Evolutionary conservation across 2,329 filamentous ascomycete species (phyloP).

Genomic region (Botrytis tulipae): DNA sequence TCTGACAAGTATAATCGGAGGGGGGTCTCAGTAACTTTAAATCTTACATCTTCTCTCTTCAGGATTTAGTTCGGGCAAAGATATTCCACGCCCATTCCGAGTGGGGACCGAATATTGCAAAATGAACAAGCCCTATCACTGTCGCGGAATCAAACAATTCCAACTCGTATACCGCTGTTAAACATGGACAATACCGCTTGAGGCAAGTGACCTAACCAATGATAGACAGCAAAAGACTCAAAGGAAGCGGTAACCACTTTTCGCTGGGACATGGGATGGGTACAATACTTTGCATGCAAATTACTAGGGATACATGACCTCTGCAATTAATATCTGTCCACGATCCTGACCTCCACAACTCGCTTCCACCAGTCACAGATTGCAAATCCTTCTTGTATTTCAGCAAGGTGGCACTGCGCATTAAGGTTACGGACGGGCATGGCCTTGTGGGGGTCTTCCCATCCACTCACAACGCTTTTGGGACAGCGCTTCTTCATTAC

Average conservation of each 20-base stretch:
- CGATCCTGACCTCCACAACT: slow-evolving; percentile 1
- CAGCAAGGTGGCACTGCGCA: neutral
- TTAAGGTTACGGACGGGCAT: neutral
- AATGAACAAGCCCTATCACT: slow-evolving; percentile 14
- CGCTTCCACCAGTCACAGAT: slow-evolving; percentile 10
- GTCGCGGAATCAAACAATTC: slow-evolving; percentile 23
- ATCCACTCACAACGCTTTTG: slow-evolving; percentile 19
- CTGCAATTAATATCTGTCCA: slow-evolving; percentile 11
- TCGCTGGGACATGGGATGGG: neutral
- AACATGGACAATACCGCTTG: slow-evolving; percentile 22
- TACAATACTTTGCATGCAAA: slow-evolving; percentile 12
- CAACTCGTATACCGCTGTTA: slow-evolving; percentile 27
- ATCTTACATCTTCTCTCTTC: slow-evolving; percentile 12
- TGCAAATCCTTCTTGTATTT: neutral
- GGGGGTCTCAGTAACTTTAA: slow-evolving; percentile 15
- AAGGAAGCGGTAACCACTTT: slow-evolving; percentile 18
- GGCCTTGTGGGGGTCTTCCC: slow-evolving; percentile 10
- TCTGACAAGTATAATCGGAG: neutral
- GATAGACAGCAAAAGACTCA: neutral
- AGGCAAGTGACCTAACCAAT: slow-evolving; percentile 30
- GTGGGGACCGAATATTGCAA: slow-evolving; percentile 21
- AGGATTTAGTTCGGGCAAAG: slow-evolving; percentile 13
- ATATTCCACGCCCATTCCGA: slow-evolving; percentile 9
- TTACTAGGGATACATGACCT: slow-evolving; percentile 2
- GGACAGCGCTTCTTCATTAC: neutral